Evolutionary conservation across 805 yeast species (phyloP), one percentile per base, ranked within the genome.

Genomic region (Candida gorgasii): DNA sequence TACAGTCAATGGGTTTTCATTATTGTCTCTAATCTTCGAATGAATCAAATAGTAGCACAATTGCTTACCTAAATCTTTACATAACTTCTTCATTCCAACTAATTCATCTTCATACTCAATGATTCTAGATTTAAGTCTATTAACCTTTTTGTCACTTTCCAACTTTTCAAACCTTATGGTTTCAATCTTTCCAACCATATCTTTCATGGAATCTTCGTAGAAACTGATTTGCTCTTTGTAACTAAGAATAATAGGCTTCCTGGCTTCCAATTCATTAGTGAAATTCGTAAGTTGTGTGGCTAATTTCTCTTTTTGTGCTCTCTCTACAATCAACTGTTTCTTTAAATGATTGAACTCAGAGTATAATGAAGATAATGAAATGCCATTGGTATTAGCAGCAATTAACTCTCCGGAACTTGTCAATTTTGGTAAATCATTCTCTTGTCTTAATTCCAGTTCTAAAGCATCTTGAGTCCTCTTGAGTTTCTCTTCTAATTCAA

Each of bases 31-130:
- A 1, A 84, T 66, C 20, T 80, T 72, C 1, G 86, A 70, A 55
- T 86, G 88, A 12, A 84, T 75, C 28, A 92, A 69, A 27, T 89
- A 71, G 37, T 73, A 75, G 51, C 86, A 88, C n/a, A 93, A 76
- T 59, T 92, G 98, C 32, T 82, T 79, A 5, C 95, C 86, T 29
- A 92, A 66, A 55, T 92, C 97, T 20, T 73, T 65, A 32, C 84
- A 76, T 49, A 84, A 80, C 43, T 75, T 77, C 34, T 75, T 72
- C 48, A 85, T 59, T 4, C 76, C 65, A 12, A 58, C 63, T 11
- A 75, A 56, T 50, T 80, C 84, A 18, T 66, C 59, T 48, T 73
- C 73, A 32, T 67, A 60, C 41, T 79, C 84, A 9, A 62, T 55
- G 36, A 63, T 42, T 44, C 63, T 52, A 15, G 62, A 40, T 45